phyloP scores from a whole-genome alignment of 129 eudicot species.

The Chrysanthemum makinoi region DNA sequence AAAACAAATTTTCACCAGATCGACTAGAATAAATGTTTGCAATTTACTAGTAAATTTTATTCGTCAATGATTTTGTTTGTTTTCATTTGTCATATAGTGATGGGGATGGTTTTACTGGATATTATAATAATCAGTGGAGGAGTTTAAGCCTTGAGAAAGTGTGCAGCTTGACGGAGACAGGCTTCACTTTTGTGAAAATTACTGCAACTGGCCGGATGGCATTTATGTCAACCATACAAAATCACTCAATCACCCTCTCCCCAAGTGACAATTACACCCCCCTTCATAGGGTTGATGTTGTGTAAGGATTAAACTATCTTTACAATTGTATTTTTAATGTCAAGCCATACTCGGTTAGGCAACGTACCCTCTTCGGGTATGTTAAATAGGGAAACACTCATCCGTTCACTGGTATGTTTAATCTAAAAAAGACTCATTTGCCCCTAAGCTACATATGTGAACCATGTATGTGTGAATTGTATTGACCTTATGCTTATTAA shows the following conservation, averaged over 20 bases:
- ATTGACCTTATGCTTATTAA: too few relatives aligned
- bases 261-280: not conserved
- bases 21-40: too few relatives aligned
- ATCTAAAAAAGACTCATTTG: too few relatives aligned
- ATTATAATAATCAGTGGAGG: constrained; percentile 6
- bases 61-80: not conserved
- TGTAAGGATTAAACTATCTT: not conserved
- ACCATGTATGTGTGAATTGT: too few relatives aligned
- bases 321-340: too few relatives aligned
- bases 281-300: not conserved
- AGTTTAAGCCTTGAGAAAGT: constrained; percentile 19
- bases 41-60: too few relatives aligned
- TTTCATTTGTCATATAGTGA: constrained; percentile 6
- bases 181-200: constrained; percentile 22
- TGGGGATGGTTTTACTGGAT: constrained; percentile 15
- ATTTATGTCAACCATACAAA: constrained; percentile 11
- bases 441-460: too few relatives aligned
- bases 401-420: too few relatives aligned
- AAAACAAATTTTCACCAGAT: too few relatives aligned
- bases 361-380: not conserved
- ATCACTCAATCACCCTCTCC: constrained; percentile 2
- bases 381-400: too few relatives aligned
- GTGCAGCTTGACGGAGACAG: constrained; percentile 24
- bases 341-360: too few relatives aligned
- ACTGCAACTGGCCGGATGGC: constrained; percentile 3